phyloP scores from a whole-genome alignment of 345 rosid genomes.

The Pistacia atlantica region DNA sequence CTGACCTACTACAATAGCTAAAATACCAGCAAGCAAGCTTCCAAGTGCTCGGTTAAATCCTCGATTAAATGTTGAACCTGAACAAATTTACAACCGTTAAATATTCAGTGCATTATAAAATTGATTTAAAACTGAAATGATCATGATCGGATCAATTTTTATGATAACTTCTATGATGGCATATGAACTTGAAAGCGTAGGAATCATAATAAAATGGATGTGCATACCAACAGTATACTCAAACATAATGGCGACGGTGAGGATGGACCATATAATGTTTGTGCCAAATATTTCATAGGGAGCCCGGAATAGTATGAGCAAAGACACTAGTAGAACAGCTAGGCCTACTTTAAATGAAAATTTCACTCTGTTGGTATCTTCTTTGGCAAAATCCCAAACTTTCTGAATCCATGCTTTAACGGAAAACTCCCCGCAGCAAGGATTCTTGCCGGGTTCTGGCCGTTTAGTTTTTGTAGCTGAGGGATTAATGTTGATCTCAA shows the following conservation, averaged over 20 bases:
- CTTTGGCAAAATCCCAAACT: constrained; percentile 57
- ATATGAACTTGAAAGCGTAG: too few relatives aligned
- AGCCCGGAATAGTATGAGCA: constrained; percentile 57
- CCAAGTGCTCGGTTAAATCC: constrained; percentile 75
- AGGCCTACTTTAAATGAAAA: constrained; percentile 68
- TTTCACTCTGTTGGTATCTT: constrained; percentile 52
- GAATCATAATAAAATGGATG: neutral
- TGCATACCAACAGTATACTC: constrained; percentile 68
- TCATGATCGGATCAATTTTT: neutral
- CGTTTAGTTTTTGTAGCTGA: constrained; percentile 29
- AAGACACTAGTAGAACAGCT: constrained; percentile 62
- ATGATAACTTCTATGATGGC: too few relatives aligned
- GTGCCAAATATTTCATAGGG: constrained; percentile 65
- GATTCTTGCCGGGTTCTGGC: constrained; percentile 18
- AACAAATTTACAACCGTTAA: constrained; percentile 10
- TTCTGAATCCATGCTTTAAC: constrained; percentile 40
- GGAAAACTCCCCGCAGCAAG: constrained; percentile 18
- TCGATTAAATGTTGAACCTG: constrained; percentile 68
- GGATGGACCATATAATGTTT: constrained; percentile 70
- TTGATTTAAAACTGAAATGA: neutral
- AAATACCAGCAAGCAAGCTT: constrained; percentile 61
- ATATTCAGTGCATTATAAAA: neutral
- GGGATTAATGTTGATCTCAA: constrained; percentile 40
- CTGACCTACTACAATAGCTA: constrained; percentile 50
- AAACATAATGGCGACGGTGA: constrained; percentile 73